Base-by-base conservation (phyloP, 257 asterid species). In the Vinca minor region DNA sequence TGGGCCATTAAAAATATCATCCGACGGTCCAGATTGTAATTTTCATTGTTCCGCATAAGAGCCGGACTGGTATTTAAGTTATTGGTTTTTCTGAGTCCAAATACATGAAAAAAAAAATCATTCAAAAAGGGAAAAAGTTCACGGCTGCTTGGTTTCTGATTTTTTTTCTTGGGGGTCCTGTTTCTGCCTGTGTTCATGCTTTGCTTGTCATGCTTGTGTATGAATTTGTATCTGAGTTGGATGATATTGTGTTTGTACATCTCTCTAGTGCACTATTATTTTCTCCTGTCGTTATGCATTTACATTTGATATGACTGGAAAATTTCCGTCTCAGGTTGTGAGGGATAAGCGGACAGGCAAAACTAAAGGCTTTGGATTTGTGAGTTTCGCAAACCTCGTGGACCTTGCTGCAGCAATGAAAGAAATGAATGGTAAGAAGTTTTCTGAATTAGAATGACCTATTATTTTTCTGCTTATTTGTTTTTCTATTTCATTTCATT, bases 341-440 rank as follows among this genome's bases (percentile, higher is more conserved):
- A 77, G 98, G 68, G 96, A 92, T 70, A 89, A 92, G 82, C 84
- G 96, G 52, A 92, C 98, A 44, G 98, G 98, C 60, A 92, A 92
- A 74, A 92, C 98, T 31, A 85, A 80, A 74, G 98, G 98, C 68
- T 92, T 83, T 57, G 98, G 98, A 53, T 92, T 92, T 74, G 85
- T 92, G 67, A 92, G 98, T 80, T 92, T 92, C 56, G 70, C 96
- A 53, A 92, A 80, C 59, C 93, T 93, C 3, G 38, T 83, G n/a
- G 98, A 92, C 81, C 86, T 85, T 59, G 98, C 83, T 21, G 98
- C 75, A 23, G 98, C 96, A 8, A 73, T 89, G 55, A 88, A 91
- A 71, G 98, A 92, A 76, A 85, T 87, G 95, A 89, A 89, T 45
- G 96, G 96, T 89, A 62, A 77, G 76, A 70, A 34, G 13, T 64